A percentile compares a stretch with the other conserved stretches of the same genome.
These are phyloP conservation scores for Gilbertella persicaria DNA, from an alignment of 371 early-diverging fungal species.

Conservation along the genomic window DNA sequence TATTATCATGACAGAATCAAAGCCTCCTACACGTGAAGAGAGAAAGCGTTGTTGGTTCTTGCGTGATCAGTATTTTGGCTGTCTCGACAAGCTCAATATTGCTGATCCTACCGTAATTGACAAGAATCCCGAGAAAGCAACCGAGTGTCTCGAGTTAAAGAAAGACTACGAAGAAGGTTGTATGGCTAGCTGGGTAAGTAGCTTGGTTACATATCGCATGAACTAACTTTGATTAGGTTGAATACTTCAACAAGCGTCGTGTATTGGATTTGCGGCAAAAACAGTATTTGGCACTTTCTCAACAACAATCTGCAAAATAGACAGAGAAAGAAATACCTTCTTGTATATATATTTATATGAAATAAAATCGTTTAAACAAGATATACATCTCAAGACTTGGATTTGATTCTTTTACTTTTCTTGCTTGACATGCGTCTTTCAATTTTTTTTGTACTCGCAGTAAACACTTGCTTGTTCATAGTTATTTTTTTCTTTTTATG, in stretches of 20 bases:
- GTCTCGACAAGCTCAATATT: slow-evolving; percentile 52
- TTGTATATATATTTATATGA: no score
- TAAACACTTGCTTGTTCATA: no score
- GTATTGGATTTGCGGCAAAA: slow-evolving; percentile 50
- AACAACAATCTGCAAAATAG: slow-evolving; percentile 34
- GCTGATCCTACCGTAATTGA: slow-evolving; percentile 52
- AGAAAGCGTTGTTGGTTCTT: slow-evolving; percentile 59
- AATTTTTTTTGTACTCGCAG: no score
- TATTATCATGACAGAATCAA: slow-evolving; percentile 20
- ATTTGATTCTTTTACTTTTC: no score
- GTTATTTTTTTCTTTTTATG: no score
- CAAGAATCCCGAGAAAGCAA: slow-evolving; percentile 43
- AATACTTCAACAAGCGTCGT: slow-evolving; percentile 56
- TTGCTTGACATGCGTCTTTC: no score
- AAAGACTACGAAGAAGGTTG: slow-evolving; percentile 49
- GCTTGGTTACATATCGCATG: neutral
- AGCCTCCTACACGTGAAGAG: slow-evolving; percentile 55
- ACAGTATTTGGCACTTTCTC: slow-evolving; percentile 47
- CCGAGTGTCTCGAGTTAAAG: slow-evolving; percentile 44
- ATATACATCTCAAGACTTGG: no score
- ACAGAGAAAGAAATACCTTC: no score
- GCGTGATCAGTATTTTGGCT: slow-evolving; percentile 59
- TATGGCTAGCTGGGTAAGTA: slow-evolving; percentile 55
- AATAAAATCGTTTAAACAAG: no score
- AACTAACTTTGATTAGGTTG: slow-evolving; percentile 31